Evolutionary conservation across 768 basidiomycete genomes (phyloP).

Genomic region (Boletus pseudo-olivaceus): DNA sequence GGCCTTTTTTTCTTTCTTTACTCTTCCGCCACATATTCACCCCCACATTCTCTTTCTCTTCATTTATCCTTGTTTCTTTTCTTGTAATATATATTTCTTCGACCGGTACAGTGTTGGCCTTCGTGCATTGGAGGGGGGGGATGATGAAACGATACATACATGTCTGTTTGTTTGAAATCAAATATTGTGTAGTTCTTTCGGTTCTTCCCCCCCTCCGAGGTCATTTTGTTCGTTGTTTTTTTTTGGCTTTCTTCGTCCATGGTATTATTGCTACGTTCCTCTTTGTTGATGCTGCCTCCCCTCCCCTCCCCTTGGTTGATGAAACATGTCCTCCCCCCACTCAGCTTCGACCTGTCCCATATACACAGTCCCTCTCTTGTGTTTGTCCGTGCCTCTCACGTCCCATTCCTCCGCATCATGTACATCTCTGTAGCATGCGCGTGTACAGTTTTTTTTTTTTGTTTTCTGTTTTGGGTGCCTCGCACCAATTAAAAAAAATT

Average conservation of each 20-base stretch:
- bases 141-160: conserved; percentile 16
- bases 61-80: conserved; percentile 25
- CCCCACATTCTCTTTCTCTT: conserved; percentile 9
- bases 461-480: background rate
- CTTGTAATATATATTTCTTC: conserved; percentile 25
- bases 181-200: conserved; percentile 12
- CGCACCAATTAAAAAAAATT: no score
- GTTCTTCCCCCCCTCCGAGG: background rate
- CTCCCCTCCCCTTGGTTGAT: no score
- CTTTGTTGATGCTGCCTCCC: background rate
- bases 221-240: background rate
- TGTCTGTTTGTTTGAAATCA: conserved; percentile 14
- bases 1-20: background rate
- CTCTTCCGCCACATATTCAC: conserved; percentile 1
- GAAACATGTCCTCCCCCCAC: no score
- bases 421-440: conserved; percentile 38
- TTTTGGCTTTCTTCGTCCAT: background rate
- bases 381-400: no score
- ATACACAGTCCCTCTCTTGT: background rate
- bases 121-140: conserved; percentile 20
- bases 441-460: conserved; percentile 29
- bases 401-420: background rate
- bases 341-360: background rate
- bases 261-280: background rate
- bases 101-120: conserved; percentile 27